Conservation (phyloP, 257 asterid species). For the Scutellaria minor region DNA sequence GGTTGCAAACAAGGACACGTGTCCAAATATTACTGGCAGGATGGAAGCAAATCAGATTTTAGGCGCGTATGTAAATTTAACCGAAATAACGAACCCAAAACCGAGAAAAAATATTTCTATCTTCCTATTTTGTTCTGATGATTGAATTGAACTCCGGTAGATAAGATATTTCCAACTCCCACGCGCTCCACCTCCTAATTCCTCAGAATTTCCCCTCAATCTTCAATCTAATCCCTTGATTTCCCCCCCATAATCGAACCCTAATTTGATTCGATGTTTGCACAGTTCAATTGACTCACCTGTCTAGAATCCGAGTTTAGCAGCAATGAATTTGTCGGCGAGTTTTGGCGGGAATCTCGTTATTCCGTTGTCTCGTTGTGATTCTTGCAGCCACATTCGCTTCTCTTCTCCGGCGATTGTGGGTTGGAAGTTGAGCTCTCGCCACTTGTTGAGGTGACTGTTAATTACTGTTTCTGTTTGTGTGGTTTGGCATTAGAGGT, state of each 20-base stretch:
- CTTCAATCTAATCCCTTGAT: constrained; percentile 28
- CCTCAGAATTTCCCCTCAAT: constrained; percentile 9
- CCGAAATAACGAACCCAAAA: constrained; percentile 41
- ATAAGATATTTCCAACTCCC: constrained; percentile 43
- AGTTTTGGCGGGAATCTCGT: constrained; percentile 60
- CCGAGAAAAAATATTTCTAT: background rate
- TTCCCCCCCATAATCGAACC: constrained; percentile 9
- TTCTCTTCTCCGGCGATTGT: constrained; percentile 41
- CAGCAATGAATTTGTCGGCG: constrained; percentile 63
- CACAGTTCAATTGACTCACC: constrained; percentile 3
- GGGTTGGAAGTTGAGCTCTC: constrained; percentile 43
- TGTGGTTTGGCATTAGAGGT: background rate
- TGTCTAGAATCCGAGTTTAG: background rate
- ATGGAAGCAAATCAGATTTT: constrained; percentile 25
- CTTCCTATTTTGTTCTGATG: constrained; percentile 17
- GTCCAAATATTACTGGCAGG: constrained; percentile 20
- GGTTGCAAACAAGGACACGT: constrained; percentile 29
- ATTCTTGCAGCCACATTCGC: constrained; percentile 50
- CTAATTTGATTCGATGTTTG: constrained; percentile 28
- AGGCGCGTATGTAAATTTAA: constrained; percentile 31
- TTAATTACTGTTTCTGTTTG: background rate
- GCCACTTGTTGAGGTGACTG: constrained; percentile 55
- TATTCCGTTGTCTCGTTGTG: constrained; percentile 52
- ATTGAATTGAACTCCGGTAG: constrained; percentile 34
- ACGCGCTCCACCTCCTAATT: constrained; percentile 21